Evolutionary conservation across 805 yeast species (phyloP).

Genomic region (Pichia californica): DNA sequence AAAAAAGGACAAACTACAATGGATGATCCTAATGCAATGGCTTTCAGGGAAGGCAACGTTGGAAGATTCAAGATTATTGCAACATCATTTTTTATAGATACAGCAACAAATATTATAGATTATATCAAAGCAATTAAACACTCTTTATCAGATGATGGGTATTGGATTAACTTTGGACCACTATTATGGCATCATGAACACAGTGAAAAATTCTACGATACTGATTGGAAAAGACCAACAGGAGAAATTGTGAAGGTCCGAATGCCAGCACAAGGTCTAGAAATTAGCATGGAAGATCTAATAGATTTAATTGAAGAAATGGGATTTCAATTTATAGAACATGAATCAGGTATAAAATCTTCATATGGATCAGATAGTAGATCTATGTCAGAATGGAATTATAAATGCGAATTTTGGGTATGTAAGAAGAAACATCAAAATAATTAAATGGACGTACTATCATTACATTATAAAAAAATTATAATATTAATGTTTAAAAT

Average conservation of each 20-base stretch:
- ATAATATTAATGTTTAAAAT: too few species aligned
- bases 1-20: slow-evolving; percentile 32
- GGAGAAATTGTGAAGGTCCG: slow-evolving; percentile 19
- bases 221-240: slow-evolving; percentile 21
- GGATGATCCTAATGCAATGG: slow-evolving; percentile 32
- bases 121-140: slow-evolving; percentile 44
- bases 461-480: too few species aligned
- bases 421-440: slow-evolving; percentile 26
- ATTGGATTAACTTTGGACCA: slow-evolving; percentile 66
- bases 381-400: slow-evolving; percentile 48
- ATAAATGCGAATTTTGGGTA: slow-evolving; percentile 66
- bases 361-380: slow-evolving; percentile 47
- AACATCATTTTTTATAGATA: slow-evolving; percentile 60
- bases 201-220: slow-evolving; percentile 29
- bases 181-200: slow-evolving; percentile 67
- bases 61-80: slow-evolving; percentile 39
- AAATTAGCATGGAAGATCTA: slow-evolving; percentile 57
- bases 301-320: slow-evolving; percentile 35
- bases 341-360: slow-evolving; percentile 38
- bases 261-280: slow-evolving; percentile 44
- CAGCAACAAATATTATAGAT: slow-evolving; percentile 53
- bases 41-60: slow-evolving; percentile 36
- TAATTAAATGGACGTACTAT: too few species aligned
- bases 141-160: slow-evolving; percentile 39
- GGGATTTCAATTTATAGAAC: slow-evolving; percentile 46